Percentiles rank a stretch among this genome's conserved stretches.
These are phyloP conservation scores for Fragosphaeria purpurea DNA, from an alignment of 2,329 filamentous ascomycete species.

Conservation along the genomic window DNA sequence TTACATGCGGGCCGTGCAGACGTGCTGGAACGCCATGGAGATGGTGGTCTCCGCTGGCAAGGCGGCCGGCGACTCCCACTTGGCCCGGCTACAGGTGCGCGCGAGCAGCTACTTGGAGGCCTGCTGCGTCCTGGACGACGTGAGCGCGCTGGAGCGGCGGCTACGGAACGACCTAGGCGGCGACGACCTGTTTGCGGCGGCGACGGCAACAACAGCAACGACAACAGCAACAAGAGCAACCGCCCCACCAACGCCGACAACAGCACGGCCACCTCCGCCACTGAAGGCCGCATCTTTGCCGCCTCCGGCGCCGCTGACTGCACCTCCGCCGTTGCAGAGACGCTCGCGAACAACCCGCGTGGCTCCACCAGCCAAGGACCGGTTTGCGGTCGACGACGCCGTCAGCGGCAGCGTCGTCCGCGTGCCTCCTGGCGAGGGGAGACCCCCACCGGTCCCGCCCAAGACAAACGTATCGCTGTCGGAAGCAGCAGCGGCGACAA, in stretches of 20 bases:
- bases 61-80: constrained; percentile 38
- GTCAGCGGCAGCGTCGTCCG: neutral
- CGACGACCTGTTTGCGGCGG: constrained; percentile 1
- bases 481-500: neutral
- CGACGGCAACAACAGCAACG: constrained; percentile 1
- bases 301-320: neutral
- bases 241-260: neutral
- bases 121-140: constrained; percentile 51
- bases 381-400: neutral
- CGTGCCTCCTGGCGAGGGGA: neutral
- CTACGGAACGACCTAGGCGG: constrained; percentile 37
- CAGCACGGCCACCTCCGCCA: neutral
- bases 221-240: constrained; percentile 6
- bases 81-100: constrained; percentile 43
- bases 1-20: constrained; percentile 65
- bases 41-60: constrained; percentile 36
- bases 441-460: constrained; percentile 5
- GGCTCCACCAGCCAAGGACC: neutral
- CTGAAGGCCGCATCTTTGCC: constrained; percentile 1
- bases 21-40: constrained; percentile 62
- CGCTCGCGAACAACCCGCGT: neutral
- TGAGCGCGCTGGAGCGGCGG: constrained; percentile 45
- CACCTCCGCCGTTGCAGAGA: neutral
- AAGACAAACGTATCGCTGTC: constrained; percentile 6
- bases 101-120: constrained; percentile 50